Base-by-base conservation (phyloP, 1,139 yeast genomes). In the Pneumocystis sp. region DNA sequence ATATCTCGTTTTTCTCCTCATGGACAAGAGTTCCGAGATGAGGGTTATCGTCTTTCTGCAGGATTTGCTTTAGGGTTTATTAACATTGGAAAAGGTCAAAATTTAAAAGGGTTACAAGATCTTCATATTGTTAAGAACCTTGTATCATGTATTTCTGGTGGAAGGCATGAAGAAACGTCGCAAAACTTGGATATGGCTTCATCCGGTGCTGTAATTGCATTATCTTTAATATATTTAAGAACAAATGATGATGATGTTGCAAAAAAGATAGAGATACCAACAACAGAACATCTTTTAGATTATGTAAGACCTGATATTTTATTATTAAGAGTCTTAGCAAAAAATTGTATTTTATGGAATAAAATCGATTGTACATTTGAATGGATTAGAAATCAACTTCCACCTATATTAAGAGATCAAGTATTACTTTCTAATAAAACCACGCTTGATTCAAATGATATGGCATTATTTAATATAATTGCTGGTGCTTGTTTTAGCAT, bases 61-160 rank as follows among this genome's bases (percentile, higher is more conserved):
- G 98, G 98, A 0, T 81, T 93, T 62, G 83, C 96, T 0, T 75
- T 91, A 35, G 99, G 99, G 0, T 82, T 85, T 68, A 85, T 91
- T n/a, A 90, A 91, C 72, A 75, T 90, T 50, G 96, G 95, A 0
- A 83, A 83, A 69, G 96, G 96, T 0, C 80, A 81, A 66, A 83
- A 82, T 67, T 76, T 85, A 64, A 78, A 81, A 63, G 86, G 87
- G 0, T 76, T 85, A 61, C 81, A 83, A 70, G 96, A 88, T 72
- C 82, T 88, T 0, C 86, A 82, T 71, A 82, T 89, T 2, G 82
- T 85, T n/a, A 90, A 86, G 67, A 80, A 79, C 65, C 76, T 91
- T 61, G 74, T 88, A 0, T 79, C 82, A 0, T 80, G 85, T 0
- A 79, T 83, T 75, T 82, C 84, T 69, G 96, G 91, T 74, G 82